Base-by-base conservation (phyloP, 345 rosid genomes). In the Eucalyptus victrix region DNA sequence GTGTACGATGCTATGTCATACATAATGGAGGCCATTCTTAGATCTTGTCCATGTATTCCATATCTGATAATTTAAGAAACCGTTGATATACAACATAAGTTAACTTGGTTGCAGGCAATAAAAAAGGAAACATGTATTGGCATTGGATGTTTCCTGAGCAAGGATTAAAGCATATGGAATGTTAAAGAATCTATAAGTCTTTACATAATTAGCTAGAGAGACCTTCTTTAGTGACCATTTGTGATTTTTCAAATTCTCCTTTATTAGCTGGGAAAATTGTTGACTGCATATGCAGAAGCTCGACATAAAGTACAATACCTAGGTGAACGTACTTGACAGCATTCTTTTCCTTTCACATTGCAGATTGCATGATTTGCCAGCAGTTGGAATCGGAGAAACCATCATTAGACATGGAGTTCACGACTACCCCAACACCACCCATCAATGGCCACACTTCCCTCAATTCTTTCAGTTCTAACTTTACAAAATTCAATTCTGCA, bases 401-500 rank as follows among this genome's bases (percentile, higher is more conserved):
- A 6, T 76, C 83, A 21, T 76, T 76, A 76, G 83, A 76, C 47
- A 76, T 76, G 83, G 83, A 76, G 83, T 76, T 76, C 28, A 69
- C 40, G 0, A 69, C 80, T 40, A 69, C 44, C 80, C 80, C 44
- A 6, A 40, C 83, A 40, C 83, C 83, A 37, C 83, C 45, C 9
- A 40, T 76, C 83, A 76, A 76, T 76, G 83, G 83, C 47, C 47
- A 37, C 83, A 37, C 47, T 76, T 76, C 83, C 83, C 47, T 42
- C 28, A 76, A 76, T 76, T 40, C 47, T 76, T 76, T 21, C 83
- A 40, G 9, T 76, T 76, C 96, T 30, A 93, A 95, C 90, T 97
- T 98, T 92, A 94, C 94, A 60, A 97, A 96, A 88, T 97, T 98
- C 91, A 97, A 98, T 94, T 95, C 99, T n/a, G 99, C 98, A 19